These are phyloP conservation scores for Calonectria hawksworthii DNA, from an alignment of 2,329 filamentous ascomycete genomes.

Conservation along the genomic window DNA sequence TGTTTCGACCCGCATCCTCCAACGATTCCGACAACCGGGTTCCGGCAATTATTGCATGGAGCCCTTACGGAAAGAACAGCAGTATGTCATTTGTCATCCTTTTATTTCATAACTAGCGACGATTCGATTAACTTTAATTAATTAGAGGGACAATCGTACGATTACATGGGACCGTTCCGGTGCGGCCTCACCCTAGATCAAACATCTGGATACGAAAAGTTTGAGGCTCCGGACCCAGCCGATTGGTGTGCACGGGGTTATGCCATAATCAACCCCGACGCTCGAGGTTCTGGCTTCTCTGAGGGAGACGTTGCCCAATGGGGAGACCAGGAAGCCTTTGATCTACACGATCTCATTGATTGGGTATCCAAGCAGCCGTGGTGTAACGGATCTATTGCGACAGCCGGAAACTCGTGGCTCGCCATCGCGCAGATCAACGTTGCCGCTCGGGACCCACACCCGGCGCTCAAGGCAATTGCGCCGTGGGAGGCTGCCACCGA, in stretches of 20 bases:
- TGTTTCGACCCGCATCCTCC: not conserved
- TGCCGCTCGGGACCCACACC: not conserved
- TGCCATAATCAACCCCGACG: not conserved
- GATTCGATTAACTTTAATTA: not conserved
- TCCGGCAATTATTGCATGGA: slow-evolving; percentile 4
- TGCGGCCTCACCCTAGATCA: not conserved
- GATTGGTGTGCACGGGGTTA: slow-evolving; percentile 3
- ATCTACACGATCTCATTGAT: not conserved
- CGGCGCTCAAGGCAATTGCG: slow-evolving; percentile 8
- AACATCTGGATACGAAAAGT: slow-evolving; percentile 17
- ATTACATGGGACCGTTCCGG: slow-evolving; percentile 5
- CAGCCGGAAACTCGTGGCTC: slow-evolving; percentile 10
- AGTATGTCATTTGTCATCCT: not conserved
- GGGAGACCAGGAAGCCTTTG: slow-evolving; percentile 3
- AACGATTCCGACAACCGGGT: not conserved
- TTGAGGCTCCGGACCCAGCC: slow-evolving; percentile 13
- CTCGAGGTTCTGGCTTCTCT: slow-evolving; percentile 6
- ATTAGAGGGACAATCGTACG: not conserved
- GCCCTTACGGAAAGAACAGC: slow-evolving; percentile 7
- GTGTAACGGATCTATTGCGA: slow-evolving; percentile 6
- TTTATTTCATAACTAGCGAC: no score
- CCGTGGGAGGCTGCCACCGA: not conserved
- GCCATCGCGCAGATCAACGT: slow-evolving; percentile 4
- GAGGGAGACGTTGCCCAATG: not conserved
- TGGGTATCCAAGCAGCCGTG: slow-evolving; percentile 7